Conservation (phyloP, 176 grass and related monocot genomes). For the Rhipidocladum racemiflorum region DNA sequence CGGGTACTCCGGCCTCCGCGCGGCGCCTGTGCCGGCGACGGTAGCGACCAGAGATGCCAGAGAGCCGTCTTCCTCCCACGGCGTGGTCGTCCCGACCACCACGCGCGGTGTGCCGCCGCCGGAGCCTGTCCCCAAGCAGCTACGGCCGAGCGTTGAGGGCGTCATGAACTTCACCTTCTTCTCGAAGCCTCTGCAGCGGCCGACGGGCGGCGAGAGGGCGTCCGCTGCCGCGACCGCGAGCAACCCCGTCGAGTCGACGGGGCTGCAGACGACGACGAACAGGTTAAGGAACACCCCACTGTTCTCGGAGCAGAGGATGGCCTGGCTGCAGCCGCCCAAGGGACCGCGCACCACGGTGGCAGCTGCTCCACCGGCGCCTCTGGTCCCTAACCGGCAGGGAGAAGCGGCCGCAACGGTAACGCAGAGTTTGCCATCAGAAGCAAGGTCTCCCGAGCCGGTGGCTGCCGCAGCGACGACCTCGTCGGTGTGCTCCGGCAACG, state of each 20-base stretch:
- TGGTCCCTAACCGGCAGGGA: neutral
- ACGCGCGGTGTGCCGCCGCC: neutral
- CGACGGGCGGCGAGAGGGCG: neutral
- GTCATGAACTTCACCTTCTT: slow-evolving; percentile 59
- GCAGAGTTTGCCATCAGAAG: neutral
- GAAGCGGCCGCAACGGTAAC: neutral
- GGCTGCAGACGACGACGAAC: slow-evolving; percentile 32
- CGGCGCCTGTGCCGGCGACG: neutral
- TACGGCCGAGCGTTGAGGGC: neutral
- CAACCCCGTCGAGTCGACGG: slow-evolving; percentile 35
- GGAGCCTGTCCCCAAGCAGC: neutral
- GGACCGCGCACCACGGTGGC: neutral
- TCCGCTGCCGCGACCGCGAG: neutral
- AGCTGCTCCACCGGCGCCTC: neutral
- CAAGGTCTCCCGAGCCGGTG: neutral
- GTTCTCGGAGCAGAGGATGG: slow-evolving; percentile 56
- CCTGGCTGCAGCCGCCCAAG: slow-evolving; percentile 49
- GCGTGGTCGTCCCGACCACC: neutral
- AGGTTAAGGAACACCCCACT: slow-evolving; percentile 38
- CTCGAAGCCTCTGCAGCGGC: slow-evolving; percentile 38
- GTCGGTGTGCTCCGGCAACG: slow-evolving; percentile 49
- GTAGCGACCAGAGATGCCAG: neutral
- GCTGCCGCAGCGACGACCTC: slow-evolving; percentile 14
- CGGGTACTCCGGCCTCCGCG: neutral
- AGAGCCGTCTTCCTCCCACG: neutral